Conservation (phyloP, 352 stramenopile genomes). For the Elongisporangium undulatum region DNA sequence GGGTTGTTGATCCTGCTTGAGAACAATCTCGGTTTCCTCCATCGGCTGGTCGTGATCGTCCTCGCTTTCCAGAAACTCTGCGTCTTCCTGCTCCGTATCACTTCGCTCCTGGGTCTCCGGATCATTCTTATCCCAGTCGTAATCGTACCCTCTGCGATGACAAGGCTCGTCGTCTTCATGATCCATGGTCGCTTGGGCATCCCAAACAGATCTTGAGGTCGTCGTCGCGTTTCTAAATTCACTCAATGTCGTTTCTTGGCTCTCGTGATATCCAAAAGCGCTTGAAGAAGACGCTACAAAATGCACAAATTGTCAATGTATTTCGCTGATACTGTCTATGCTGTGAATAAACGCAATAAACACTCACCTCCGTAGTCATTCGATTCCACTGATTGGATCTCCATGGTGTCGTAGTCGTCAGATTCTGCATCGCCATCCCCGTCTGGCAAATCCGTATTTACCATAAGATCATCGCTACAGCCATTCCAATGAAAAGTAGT, state of each 20-base stretch:
- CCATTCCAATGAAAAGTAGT: not conserved
- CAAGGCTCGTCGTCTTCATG: not conserved
- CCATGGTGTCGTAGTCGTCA: slow-evolving; percentile 20
- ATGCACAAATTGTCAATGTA: too few relatives aligned
- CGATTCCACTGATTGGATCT: slow-evolving; percentile 20
- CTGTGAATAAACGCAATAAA: not conserved
- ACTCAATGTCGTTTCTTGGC: not conserved
- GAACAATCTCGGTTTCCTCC: not conserved
- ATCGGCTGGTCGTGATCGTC: not conserved
- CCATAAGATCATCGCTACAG: not conserved
- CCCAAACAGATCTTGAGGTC: not conserved
- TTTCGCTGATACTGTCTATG: not conserved
- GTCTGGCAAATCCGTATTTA: slow-evolving; percentile 1
- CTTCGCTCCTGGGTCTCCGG: not conserved
- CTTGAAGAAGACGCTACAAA: not conserved
- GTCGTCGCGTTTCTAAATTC: not conserved
- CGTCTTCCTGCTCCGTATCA: not conserved
- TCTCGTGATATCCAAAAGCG: not conserved
- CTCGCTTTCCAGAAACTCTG: not conserved
- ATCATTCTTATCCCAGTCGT: not conserved
- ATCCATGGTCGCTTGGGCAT: not conserved
- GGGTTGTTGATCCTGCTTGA: not conserved
- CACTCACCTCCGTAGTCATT: slow-evolving; percentile 6
- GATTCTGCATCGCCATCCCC: slow-evolving; percentile 10
- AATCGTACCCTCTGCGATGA: not conserved